Conservation (phyloP, 345 rosid genomes). For the Erucastrum elatum region DNA sequence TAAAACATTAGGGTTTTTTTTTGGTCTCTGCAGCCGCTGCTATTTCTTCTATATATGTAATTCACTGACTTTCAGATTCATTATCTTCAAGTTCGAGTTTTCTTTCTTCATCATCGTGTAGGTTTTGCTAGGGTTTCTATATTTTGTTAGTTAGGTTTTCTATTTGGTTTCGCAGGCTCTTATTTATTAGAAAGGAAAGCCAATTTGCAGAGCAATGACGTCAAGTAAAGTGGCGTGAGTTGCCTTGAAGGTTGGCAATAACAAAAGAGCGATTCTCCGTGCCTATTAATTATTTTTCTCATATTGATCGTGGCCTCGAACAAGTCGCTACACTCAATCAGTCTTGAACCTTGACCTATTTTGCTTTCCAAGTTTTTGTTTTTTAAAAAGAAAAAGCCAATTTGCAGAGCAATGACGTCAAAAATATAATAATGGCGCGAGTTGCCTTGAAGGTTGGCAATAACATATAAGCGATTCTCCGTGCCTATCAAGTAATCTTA, state of each 20-base stretch:
- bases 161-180: not conserved
- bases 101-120: not conserved
- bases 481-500: slow-evolving; percentile 35
- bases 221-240: slow-evolving; percentile 36
- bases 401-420: slow-evolving; percentile 45
- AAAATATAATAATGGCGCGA: slow-evolving; percentile 27
- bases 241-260: slow-evolving; percentile 47
- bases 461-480: slow-evolving; percentile 37
- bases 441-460: slow-evolving; percentile 47
- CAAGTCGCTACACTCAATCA: slow-evolving; percentile 25
- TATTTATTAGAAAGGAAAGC: not conserved
- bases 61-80: not conserved
- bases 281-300: slow-evolving; percentile 28
- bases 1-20: not conserved
- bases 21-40: not conserved
- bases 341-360: too few species aligned
- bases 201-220: slow-evolving; percentile 44
- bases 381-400: slow-evolving; percentile 20
- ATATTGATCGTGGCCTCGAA: slow-evolving; percentile 42
- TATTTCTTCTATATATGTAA: not conserved
- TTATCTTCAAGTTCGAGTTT: not conserved
- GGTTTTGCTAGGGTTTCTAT: not conserved
- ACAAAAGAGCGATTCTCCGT: slow-evolving; percentile 40
- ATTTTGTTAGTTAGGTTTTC: not conserved
- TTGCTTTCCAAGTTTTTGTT: not conserved